Evolutionary conservation across 495 filamentous ascomycete genomes (phyloP), one percentile per base, ranked within the genome.

Genomic region (Aspergillus affinis): DNA sequence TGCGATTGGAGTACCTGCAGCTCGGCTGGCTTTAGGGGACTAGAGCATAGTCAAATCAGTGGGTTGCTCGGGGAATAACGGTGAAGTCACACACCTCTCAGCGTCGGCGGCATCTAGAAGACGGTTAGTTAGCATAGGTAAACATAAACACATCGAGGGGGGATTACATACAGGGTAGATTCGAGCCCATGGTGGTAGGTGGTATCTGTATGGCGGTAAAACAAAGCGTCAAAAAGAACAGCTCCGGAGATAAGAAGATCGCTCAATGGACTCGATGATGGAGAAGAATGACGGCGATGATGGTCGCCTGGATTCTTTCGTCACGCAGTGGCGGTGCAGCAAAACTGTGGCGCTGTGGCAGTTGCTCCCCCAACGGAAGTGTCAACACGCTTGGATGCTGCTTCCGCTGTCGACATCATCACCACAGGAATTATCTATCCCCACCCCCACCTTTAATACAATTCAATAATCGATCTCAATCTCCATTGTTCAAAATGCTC

Each of bases 91-190:
- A 60, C 62, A 97, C 93, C 90, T 95, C 79, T 98, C 94, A 61
- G 92, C 94, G 79, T 98, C 94, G 54, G 93, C 92, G 69, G 94
- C 94, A 81, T 98, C 94, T 98, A 75, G 50, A 52, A 61, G 18
- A 55, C 48, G 36, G 45, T 67, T 55, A 65, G 67, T 61, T 21
- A 61, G 60, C 59, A 57, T 47, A n/a, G n/a, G 9, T 32, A 55
- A 51, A 21, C 41, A 61, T 26, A 55, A 51, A 21, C 41, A 61
- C 18, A 60, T 21, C 67, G 50, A 63, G 19, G 51, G 48, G 62
- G 57, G 57, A 50, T 54, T 50, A 80, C 87, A 65, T 83, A 92
- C 89, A 90, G 64, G 89, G 90, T 64, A 92, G 80, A 65, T 85
- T 85, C 58, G 86, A 62, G 53, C 57, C 58, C 65, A 84, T 87